A percentile compares a stretch with the other conserved stretches of the same genome.
Conservation (phyloP, 2,329 filamentous ascomycete genomes). For the Exophiala mesophila region DNA sequence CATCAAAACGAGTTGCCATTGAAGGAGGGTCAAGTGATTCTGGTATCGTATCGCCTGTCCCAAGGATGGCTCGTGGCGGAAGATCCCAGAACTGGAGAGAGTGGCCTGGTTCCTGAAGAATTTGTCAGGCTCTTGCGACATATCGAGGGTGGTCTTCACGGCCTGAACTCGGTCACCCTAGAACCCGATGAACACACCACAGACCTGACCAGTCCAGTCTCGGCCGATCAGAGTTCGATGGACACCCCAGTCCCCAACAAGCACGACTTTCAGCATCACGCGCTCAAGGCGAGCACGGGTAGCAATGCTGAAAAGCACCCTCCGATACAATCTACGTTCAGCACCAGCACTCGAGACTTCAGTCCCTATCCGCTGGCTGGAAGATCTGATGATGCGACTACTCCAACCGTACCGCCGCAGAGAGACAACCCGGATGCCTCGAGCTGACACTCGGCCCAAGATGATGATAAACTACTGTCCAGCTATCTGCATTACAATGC, state of each 20-base stretch:
- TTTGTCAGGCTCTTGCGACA: slow-evolving; percentile 89
- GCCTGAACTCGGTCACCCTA: slow-evolving; percentile 57
- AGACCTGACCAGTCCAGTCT: slow-evolving; percentile 52
- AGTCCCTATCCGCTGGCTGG: slow-evolving; percentile 19
- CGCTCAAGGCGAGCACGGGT: slow-evolving; percentile 20
- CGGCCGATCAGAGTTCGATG: slow-evolving; percentile 39
- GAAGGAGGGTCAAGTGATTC: slow-evolving; percentile 90
- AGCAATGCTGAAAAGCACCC: slow-evolving; percentile 32
- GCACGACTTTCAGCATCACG: slow-evolving; percentile 14
- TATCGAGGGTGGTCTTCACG: slow-evolving; percentile 83
- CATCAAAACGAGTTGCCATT: slow-evolving; percentile 95
- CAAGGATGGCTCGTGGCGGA: slow-evolving; percentile 97
- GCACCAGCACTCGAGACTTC: slow-evolving; percentile 48
- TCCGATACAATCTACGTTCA: slow-evolving; percentile 48
- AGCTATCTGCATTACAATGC: too few species aligned
- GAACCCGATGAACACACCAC: slow-evolving; percentile 44
- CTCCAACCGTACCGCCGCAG: neutral
- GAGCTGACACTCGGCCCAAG: neutral
- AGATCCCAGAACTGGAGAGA: slow-evolving; percentile 89
- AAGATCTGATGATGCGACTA: slow-evolving; percentile 14
- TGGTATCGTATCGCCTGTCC: slow-evolving; percentile 91
- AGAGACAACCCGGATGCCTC: neutral
- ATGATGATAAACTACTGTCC: too few species aligned
- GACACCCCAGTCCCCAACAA: slow-evolving; percentile 20
- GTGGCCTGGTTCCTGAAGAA: slow-evolving; percentile 90